Conservation (phyloP, 495 filamentous ascomycete species). For the Paragyromitra xinjiangensis region DNA sequence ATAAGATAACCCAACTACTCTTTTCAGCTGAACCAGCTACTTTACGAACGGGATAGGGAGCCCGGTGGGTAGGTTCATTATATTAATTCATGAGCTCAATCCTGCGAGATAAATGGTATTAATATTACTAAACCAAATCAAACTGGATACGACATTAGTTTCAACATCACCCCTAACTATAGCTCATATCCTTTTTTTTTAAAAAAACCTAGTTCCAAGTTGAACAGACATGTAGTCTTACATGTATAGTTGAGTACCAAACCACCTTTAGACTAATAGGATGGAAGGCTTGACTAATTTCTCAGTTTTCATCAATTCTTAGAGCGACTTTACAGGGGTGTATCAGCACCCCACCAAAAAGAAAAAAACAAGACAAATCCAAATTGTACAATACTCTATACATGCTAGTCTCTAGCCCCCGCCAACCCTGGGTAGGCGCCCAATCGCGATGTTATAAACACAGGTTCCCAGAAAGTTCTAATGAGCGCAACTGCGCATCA, state of each 20-base stretch:
- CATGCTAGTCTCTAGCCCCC: neutral
- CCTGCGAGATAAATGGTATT: too few species aligned
- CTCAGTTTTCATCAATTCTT: neutral
- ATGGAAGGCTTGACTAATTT: neutral
- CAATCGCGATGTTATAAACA: neutral
- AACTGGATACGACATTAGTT: neutral
- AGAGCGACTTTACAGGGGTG: neutral
- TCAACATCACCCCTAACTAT: neutral
- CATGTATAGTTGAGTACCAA: neutral
- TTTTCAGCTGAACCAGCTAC: too few species aligned
- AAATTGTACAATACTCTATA: neutral
- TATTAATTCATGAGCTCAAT: neutral
- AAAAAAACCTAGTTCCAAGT: neutral
- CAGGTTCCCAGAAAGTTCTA: neutral
- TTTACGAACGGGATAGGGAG: too few species aligned
- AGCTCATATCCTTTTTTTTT: neutral
- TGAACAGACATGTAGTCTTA: neutral
- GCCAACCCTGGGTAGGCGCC: neutral
- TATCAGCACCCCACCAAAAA: neutral
- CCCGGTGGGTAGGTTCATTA: neutral
- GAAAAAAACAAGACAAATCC: neutral
- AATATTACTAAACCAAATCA: neutral
- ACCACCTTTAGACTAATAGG: neutral
- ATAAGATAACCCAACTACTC: slow-evolving; percentile 3
- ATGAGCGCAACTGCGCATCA: neutral